Conservation (phyloP, 2,329 filamentous ascomycete species). For the Xylariales sp. region DNA sequence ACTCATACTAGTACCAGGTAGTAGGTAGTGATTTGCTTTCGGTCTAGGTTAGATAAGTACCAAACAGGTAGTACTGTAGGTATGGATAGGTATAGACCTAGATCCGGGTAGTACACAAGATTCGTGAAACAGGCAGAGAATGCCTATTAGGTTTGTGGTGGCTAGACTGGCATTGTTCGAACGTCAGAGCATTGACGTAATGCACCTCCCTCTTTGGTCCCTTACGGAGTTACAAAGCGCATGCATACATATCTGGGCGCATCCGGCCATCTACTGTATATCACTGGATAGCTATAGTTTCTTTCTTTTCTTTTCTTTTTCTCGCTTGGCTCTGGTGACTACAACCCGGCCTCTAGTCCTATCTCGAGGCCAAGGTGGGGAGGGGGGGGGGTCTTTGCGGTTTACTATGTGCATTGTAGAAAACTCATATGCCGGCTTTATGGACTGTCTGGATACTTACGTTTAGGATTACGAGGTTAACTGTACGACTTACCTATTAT, state of each 20-base stretch:
- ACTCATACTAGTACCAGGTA: too few relatives aligned
- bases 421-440: too few relatives aligned
- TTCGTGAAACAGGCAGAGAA: too few relatives aligned
- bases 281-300: not conserved
- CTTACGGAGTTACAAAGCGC: conserved; percentile 8
- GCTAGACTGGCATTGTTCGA: too few relatives aligned
- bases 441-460: not conserved
- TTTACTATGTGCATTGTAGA: too few relatives aligned
- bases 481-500: too few relatives aligned
- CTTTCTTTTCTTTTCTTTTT: not conserved
- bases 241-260: not conserved
- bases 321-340: not conserved
- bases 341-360: not conserved
- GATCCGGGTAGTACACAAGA: not conserved
- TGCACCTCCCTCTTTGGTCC: not conserved
- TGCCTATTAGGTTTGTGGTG: too few relatives aligned
- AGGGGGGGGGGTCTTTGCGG: too few relatives aligned
- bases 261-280: not conserved
- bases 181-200: conserved; percentile 2
- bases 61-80: not conserved
- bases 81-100: too few relatives aligned
- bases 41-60: too few relatives aligned
- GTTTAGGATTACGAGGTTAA: not conserved
- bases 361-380: not conserved
- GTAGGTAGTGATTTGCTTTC: too few relatives aligned